Conservation (phyloP, 768 basidiomycete species). For the Cyclocybe cylindracea region DNA sequence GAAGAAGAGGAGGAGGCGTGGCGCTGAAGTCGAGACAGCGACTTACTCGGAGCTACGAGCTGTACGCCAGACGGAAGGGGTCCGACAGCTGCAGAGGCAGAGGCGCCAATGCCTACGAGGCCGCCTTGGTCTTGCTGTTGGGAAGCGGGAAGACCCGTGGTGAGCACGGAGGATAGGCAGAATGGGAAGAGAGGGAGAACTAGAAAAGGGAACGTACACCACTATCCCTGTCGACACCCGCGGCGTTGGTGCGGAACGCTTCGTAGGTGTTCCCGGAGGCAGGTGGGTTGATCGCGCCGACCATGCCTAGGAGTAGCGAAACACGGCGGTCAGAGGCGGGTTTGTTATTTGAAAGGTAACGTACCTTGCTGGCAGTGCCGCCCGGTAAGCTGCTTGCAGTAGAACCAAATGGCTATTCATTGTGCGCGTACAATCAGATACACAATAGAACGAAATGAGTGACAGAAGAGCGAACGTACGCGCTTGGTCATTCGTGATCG, state of each 20-base stretch:
- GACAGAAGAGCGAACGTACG: constrained; percentile 35
- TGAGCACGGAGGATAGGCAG: neutral
- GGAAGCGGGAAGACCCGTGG: neutral
- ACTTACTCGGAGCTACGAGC: constrained; percentile 4
- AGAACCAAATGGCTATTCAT: constrained; percentile 54
- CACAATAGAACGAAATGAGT: constrained; percentile 16
- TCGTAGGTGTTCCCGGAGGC: constrained; percentile 42
- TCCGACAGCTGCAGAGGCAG: constrained; percentile 44
- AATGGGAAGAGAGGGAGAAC: neutral
- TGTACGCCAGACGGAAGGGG: constrained; percentile 31
- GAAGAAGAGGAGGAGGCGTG: constrained; percentile 1
- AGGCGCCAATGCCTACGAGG: constrained; percentile 48
- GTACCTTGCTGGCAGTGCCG: constrained; percentile 43
- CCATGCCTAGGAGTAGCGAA: constrained; percentile 35
- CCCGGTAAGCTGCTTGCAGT: constrained; percentile 47
- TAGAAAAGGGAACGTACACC: constrained; percentile 33
- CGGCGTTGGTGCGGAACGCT: constrained; percentile 35
- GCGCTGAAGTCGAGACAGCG: constrained; percentile 24
- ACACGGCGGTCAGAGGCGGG: neutral
- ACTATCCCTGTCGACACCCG: constrained; percentile 22
- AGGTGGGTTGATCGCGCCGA: constrained; percentile 56
- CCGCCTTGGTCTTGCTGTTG: constrained; percentile 40
- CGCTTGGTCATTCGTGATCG: constrained; percentile 45
- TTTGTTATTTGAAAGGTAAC: neutral
- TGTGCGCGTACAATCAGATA: constrained; percentile 2